Conservation (phyloP, 345 rosid species). For the Alliaria petiolata region DNA sequence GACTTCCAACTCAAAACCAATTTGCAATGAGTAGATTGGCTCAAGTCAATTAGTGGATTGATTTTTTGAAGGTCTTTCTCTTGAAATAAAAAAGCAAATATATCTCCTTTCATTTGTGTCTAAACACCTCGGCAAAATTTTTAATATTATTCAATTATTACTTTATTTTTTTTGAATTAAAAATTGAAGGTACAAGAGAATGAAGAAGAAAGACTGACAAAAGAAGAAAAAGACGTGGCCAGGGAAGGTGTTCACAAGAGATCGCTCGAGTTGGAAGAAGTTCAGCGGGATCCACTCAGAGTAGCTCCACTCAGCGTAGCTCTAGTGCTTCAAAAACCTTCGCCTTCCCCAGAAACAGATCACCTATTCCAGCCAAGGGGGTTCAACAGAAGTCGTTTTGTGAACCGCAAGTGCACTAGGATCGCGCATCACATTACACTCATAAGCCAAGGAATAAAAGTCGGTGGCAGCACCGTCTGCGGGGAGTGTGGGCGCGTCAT, state of each 20-base stretch:
- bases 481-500: slow-evolving; percentile 92
- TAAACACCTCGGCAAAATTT: too few species aligned
- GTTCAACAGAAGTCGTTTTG: slow-evolving; percentile 48
- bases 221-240: slow-evolving; percentile 99
- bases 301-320: slow-evolving; percentile 58
- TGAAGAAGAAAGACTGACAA: slow-evolving; percentile 92
- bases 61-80: too few species aligned
- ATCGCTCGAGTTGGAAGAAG: slow-evolving; percentile 89
- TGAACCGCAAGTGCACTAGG: slow-evolving; percentile 69
- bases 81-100: too few species aligned
- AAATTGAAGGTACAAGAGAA: slow-evolving; percentile 99
- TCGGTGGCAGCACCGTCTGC: slow-evolving; percentile 74
- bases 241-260: slow-evolving; percentile 90
- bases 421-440: slow-evolving; percentile 85
- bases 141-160: too few species aligned
- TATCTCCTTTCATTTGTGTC: too few species aligned
- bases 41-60: too few species aligned
- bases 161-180: too few species aligned
- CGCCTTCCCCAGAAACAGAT: slow-evolving; percentile 33
- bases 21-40: too few species aligned
- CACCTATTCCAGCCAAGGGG: slow-evolving; percentile 34
- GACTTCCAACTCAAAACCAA: too few species aligned
- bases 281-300: too few species aligned
- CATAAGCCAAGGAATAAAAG: slow-evolving; percentile 79
- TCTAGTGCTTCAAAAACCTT: slow-evolving; percentile 39